Conservation (phyloP, 768 basidiomycete genomes). For the Daedaleopsis sinensis region DNA sequence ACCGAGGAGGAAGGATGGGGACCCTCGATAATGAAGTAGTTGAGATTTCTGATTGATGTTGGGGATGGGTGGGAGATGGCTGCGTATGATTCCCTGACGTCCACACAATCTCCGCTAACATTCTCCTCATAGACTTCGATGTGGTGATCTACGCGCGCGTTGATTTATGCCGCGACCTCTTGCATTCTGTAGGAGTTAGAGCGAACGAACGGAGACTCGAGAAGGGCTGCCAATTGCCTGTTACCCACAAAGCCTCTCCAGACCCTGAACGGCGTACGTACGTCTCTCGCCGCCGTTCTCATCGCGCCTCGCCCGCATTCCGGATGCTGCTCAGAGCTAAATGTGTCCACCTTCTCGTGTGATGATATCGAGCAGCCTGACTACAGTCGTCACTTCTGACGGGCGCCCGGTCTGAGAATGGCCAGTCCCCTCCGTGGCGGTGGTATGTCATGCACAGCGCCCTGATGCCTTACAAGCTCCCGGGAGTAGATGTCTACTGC, state of each 20-base stretch:
- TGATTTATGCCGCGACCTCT: not conserved
- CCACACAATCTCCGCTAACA: not conserved
- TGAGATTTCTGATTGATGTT: conserved; percentile 20
- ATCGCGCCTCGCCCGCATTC: not conserved
- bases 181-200: not conserved
- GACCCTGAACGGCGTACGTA: not conserved
- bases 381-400: conserved; percentile 18
- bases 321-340: not conserved
- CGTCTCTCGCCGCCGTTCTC: not conserved
- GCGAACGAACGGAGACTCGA: not conserved
- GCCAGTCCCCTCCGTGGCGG: conserved; percentile 7
- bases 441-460: conserved; percentile 1
- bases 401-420: conserved; percentile 15
- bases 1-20: not conserved
- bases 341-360: conserved; percentile 12
- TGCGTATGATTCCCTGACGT: conserved; percentile 2
- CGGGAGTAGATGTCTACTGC: not conserved
- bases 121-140: not conserved
- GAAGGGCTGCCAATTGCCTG: no score
- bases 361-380: conserved; percentile 19
- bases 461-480: not conserved
- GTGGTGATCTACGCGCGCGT: not conserved
- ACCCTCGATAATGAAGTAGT: conserved; percentile 10
- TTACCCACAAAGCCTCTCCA: not conserved
- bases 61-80: not conserved